Base-by-base conservation (phyloP, 2,329 filamentous ascomycete species). In the Aspergillus puulaauensis region DNA sequence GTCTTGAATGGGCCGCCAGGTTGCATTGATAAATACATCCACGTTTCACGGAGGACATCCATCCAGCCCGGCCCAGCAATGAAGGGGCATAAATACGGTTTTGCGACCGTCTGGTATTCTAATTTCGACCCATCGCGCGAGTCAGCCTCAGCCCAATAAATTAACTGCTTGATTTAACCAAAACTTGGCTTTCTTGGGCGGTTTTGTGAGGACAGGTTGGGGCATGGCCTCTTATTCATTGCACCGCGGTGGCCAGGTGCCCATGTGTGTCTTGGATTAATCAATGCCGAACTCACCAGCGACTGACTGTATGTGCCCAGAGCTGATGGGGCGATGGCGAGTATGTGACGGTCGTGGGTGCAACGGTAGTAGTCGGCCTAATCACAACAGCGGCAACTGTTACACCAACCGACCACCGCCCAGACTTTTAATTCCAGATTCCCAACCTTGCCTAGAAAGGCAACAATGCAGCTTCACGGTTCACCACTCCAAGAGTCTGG, bases 311-410 rank as follows among this genome's bases (percentile, higher is more conserved):
- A 21, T 21, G 27, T 31, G 27, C 27, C 27, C 27, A 12, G 24
- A 23, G 17, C n/a, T 15, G 37, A 39, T 35, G 12, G 17, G 31
- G 52, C 40, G n/a, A 43, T 23, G 7, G 31, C n/a, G 35, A 37
- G 27, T 21, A 27, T 44, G 39, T 27, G 39, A 33, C 24, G 14
- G 49, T 49, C 21, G 17, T 58, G 58, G 57, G 63, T 66, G 64
- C 63, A 65, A 66, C 64, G 64, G 64, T 66, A 61, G 61, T 64
- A 66, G 54, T 65, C 61, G 56, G 53, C 41, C 58, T 60, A 57
- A 61, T 63, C 56, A 61, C 46, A 55, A 51, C 55, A 52, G 54
- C 49, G 31, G 59, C 52, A 57, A 66, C 61, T 62, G 64, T 66
- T 66, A 66, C 64, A 66, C 60, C 56, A 24, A 27, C 21, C 5